A percentile compares a stretch with the other conserved stretches of the same genome.
phyloP scores from a whole-genome alignment of 805 yeast species.

The Millerozyma acaciae region DNA sequence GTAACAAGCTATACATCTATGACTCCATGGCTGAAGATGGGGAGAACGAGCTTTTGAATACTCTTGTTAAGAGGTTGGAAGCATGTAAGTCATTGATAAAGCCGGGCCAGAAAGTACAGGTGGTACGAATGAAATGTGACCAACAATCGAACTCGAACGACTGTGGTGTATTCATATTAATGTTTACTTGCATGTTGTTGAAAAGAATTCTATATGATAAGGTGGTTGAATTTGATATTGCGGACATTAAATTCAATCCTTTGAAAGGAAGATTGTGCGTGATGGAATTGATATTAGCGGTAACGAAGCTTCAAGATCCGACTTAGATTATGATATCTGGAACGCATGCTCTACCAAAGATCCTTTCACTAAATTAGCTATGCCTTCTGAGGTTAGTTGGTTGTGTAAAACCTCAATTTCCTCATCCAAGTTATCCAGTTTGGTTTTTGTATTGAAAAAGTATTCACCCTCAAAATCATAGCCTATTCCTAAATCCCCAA shows the following conservation, averaged over 20 bases:
- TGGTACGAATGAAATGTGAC: slow-evolving; percentile 39
- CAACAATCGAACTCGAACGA: slow-evolving; percentile 66
- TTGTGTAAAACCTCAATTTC: slow-evolving; percentile 12
- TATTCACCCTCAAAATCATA: slow-evolving; percentile 21
- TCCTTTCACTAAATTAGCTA: slow-evolving; percentile 26
- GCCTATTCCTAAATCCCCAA: slow-evolving; percentile 26
- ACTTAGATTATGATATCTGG: too few relatives aligned
- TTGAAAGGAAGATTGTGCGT: slow-evolving; percentile 45
- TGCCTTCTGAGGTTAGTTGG: slow-evolving; percentile 18
- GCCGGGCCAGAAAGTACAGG: slow-evolving; percentile 20
- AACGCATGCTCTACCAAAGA: slow-evolving; percentile 22
- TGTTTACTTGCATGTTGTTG: slow-evolving; percentile 35
- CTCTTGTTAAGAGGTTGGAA: slow-evolving; percentile 19
- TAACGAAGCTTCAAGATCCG: slow-evolving; percentile 2
- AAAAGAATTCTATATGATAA: slow-evolving; percentile 21
- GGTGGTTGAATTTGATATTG: slow-evolving; percentile 36
- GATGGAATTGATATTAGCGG: slow-evolving; percentile 22
- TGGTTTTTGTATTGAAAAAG: slow-evolving; percentile 18
- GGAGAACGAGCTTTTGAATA: slow-evolving; percentile 24
- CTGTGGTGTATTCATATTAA: slow-evolving; percentile 51
- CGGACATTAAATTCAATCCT: slow-evolving; percentile 43
- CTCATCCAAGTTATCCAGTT: slow-evolving; percentile 1
- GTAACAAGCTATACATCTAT: slow-evolving; percentile 47
- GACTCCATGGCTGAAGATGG: slow-evolving; percentile 54
- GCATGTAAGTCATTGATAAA: slow-evolving; percentile 19